A percentile compares a stretch with the other conserved stretches of the same genome.
These are phyloP conservation scores for Talaromyces sp. DNA, from an alignment of 2,329 filamentous ascomycete genomes.

Conservation along the genomic window DNA sequence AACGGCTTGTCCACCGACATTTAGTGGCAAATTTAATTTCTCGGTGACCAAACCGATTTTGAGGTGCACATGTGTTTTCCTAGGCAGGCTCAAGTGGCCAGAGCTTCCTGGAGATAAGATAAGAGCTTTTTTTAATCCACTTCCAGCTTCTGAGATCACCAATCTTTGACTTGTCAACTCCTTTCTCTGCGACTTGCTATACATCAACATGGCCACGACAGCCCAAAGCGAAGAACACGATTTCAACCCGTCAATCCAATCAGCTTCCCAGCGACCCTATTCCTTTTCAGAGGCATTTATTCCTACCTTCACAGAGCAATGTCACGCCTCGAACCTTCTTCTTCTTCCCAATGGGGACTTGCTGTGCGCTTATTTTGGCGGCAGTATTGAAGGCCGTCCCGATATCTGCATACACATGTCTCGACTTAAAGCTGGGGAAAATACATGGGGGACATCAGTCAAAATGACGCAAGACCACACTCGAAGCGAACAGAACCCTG, in stretches of 20 bases:
- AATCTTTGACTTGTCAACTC: neutral
- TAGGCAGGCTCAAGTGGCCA: neutral
- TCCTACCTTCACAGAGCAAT: conserved; percentile 47
- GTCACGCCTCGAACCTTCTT: conserved; percentile 51
- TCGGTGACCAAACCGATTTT: conserved; percentile 17
- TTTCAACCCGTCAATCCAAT: conserved; percentile 1
- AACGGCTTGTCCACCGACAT: conserved; percentile 12
- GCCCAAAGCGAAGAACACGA: conserved; percentile 1
- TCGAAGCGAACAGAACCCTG: conserved; percentile 51
- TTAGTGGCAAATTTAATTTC: neutral
- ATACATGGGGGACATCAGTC: conserved; percentile 36
- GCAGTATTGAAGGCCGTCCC: conserved; percentile 49
- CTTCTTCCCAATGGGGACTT: conserved; percentile 45
- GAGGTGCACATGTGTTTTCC: too few relatives aligned
- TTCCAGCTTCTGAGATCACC: neutral
- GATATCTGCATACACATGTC: conserved; percentile 51
- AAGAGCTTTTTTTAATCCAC: neutral
- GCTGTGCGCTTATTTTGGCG: conserved; percentile 51
- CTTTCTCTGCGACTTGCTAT: neutral
- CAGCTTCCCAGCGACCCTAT: neutral
- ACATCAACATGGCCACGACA: conserved; percentile 6
- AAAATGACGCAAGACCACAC: conserved; percentile 44
- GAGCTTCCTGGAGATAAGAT: conserved; percentile 7
- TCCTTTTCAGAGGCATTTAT: conserved; percentile 27
- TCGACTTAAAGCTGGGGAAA: conserved; percentile 33